These are phyloP conservation scores for Metschnikowia reukaufii DNA, from an alignment of 805 yeast genomes.

Conservation along the genomic window DNA sequence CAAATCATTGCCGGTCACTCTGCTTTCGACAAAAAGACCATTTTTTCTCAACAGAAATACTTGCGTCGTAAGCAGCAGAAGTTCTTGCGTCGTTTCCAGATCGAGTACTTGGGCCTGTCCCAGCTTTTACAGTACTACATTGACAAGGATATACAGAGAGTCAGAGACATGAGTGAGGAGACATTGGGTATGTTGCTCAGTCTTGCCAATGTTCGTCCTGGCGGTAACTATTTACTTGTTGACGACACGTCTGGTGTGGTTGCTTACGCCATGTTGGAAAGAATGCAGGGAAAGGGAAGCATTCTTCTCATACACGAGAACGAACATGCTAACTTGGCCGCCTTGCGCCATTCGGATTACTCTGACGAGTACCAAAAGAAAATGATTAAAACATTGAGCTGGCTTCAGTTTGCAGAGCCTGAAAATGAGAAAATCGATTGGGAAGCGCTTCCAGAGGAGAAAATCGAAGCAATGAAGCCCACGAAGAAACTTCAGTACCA, in stretches of 20 bases:
- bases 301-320: constrained; percentile 83
- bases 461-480: constrained; percentile 55
- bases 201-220: constrained; percentile 80
- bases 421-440: constrained; percentile 52
- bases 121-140: constrained; percentile 70
- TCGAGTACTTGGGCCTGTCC: constrained; percentile 71
- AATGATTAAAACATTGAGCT: constrained; percentile 67
- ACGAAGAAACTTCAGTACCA: constrained; percentile 64
- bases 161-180: constrained; percentile 83
- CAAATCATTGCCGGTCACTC: constrained; percentile 80
- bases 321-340: constrained; percentile 83
- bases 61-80: constrained; percentile 88
- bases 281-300: constrained; percentile 77
- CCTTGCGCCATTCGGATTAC: constrained; percentile 65
- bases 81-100: constrained; percentile 80
- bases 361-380: constrained; percentile 49
- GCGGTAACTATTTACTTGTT: constrained; percentile 81
- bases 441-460: constrained; percentile 50
- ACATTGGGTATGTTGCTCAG: constrained; percentile 74
- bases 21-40: constrained; percentile 85
- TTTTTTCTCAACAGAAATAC: constrained; percentile 89
- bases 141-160: constrained; percentile 72
- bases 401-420: constrained; percentile 83
- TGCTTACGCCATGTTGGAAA: constrained; percentile 79
- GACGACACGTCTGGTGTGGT: constrained; percentile 97